A percentile compares a stretch with the other conserved stretches of the same genome.
Conservation (phyloP, 2,329 filamentous ascomycete genomes). For the Hirsutella thompsonii region DNA sequence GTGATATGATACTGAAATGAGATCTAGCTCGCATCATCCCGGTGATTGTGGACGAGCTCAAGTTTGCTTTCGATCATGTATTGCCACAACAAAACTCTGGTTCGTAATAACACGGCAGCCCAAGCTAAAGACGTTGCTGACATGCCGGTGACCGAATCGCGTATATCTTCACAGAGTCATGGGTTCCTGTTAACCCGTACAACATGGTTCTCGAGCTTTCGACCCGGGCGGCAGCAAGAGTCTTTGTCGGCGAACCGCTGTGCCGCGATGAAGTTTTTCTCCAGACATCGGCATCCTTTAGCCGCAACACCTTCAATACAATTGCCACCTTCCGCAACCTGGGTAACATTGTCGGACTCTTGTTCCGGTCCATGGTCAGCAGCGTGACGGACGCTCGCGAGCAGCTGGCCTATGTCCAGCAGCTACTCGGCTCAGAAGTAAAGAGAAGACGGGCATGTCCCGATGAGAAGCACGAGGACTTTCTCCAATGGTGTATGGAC, state of each 20-base stretch:
- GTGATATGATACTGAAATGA: neutral
- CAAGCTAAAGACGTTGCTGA: too few species aligned
- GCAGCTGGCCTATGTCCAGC: constrained; percentile 5
- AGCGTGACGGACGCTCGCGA: constrained; percentile 4
- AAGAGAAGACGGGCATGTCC: constrained; percentile 1
- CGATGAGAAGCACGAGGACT: constrained; percentile 6
- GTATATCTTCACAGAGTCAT: neutral
- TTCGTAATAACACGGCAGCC: neutral
- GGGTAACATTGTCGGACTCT: constrained; percentile 1
- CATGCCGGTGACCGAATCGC: neutral
- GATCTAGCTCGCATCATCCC: constrained; percentile 5
- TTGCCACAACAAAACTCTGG: constrained; percentile 1
- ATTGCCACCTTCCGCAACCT: constrained; percentile 6
- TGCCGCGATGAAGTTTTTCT: constrained; percentile 7
- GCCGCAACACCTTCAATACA: constrained; percentile 6
- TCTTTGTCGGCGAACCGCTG: constrained; percentile 6
- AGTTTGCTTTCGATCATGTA: constrained; percentile 3
- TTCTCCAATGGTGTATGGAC: constrained; percentile 8
- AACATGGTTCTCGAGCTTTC: constrained; percentile 6
- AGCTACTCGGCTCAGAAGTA: constrained; percentile 5
- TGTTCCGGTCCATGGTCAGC: constrained; percentile 2
- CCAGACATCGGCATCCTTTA: constrained; percentile 5
- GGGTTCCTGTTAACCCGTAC: constrained; percentile 4
- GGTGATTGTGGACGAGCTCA: constrained; percentile 7
- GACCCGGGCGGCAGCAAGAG: constrained; percentile 5